Base-by-base conservation (phyloP, 805 yeast genomes). In the Ogataea minuta region DNA sequence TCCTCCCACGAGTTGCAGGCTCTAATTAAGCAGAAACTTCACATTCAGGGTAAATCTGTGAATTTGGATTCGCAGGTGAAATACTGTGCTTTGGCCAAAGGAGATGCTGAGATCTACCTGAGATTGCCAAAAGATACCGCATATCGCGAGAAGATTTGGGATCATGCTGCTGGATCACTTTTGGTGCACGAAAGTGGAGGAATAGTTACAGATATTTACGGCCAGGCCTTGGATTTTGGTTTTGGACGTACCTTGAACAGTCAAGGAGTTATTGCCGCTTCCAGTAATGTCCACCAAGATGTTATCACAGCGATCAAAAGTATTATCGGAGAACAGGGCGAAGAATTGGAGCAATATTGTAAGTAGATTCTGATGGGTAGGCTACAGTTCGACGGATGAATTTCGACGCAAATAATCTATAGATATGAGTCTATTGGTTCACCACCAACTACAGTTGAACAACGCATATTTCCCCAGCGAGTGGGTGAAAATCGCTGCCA, bases 101-200 rank as follows among this genome's bases (percentile, higher is more conserved):
- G 99, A 24, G 83, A 84, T 40, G 98, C 96, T 3, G 97, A 93
- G 53, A 75, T 93, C 10, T 93, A 95, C 54, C 69, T 93, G 45
- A 80, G 99, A 51, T 66, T 95, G 43, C 99, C 99, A 10, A 77
- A 81, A 31, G 79, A 74, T 49, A 70, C 78, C 36, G 64, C 74
- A 3, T 93, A 90, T 60, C 75, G 86, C 53, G 99, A 93, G 60
- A 93, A 93, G 64, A 89, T 93, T 44, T 93, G 99, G 98, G 99
- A 93, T 64, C 99, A 93, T 61, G 98, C 98, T 13, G 95, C 97
- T 2, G 99, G 99, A 3, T 83, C 84, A 54, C 71, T 91, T 10
- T 72, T 93, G 45, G 81, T 95, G 31, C 71, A 75, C 24, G 99
- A 95, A 62, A 84, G 95, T 52, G 97, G 97, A 29, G 99, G 99